Evolutionary conservation across 1,284 basidiomycete species (phyloP).

Genomic region (Heterobasidion annosum): DNA sequence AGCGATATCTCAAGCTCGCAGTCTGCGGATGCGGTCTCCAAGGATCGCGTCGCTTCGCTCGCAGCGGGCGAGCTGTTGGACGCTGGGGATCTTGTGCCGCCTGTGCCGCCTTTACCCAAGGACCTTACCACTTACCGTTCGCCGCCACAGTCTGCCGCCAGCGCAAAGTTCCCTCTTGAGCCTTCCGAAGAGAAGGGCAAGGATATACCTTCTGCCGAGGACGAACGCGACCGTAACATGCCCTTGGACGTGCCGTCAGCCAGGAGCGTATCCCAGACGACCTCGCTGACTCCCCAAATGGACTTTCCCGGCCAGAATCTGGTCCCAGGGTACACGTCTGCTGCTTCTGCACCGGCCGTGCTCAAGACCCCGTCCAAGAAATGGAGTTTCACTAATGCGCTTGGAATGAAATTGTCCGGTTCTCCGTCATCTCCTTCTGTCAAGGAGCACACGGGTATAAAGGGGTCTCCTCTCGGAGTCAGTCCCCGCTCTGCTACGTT

Average conservation of each 20-base stretch:
- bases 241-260: slow-evolving; percentile 44
- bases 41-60: slow-evolving; percentile 58
- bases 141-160: slow-evolving; percentile 44
- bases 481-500: slow-evolving; percentile 60
- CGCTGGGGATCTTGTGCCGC: slow-evolving; percentile 64
- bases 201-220: not conserved
- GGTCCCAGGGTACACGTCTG: slow-evolving; percentile 21
- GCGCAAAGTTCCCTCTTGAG: slow-evolving; percentile 30
- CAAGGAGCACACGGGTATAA: slow-evolving; percentile 27
- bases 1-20: slow-evolving; percentile 78
- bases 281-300: slow-evolving; percentile 16
- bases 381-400: slow-evolving; percentile 89
- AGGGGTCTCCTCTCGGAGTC: slow-evolving; percentile 42
- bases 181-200: slow-evolving; percentile 20
- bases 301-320: slow-evolving; percentile 17
- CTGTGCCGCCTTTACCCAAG: slow-evolving; percentile 94
- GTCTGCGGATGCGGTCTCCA: slow-evolving; percentile 53
- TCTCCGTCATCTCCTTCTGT: slow-evolving; percentile 55
- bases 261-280: not conserved
- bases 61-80: slow-evolving; percentile 50
- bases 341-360: slow-evolving; percentile 30
- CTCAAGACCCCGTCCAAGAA: slow-evolving; percentile 82
- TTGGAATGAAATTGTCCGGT: slow-evolving; percentile 73
- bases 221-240: slow-evolving; percentile 28
- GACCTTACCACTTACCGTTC: slow-evolving; percentile 70